Base-by-base conservation (phyloP, 148 eudicot genomes). In the Diospyros kaki region DNA sequence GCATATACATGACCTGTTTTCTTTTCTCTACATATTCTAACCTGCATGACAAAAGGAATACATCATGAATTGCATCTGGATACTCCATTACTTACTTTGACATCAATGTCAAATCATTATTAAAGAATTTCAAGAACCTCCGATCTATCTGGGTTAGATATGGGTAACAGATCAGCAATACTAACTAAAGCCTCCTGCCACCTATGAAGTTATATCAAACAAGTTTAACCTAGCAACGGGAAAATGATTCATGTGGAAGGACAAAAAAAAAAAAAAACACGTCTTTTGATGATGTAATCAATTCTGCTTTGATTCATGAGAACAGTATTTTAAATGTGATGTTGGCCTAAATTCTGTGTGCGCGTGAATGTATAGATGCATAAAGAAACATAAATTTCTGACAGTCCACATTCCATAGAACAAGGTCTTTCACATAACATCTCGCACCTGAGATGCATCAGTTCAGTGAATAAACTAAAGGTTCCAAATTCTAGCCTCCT, bases 1-100 rank as follows among this genome's bases (percentile, higher is more conserved):
- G 98, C 98, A 74, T 95, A 95, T 4, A 95, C 96, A 85, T 92
- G 91, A 64, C 87, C 80, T n/a, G 94, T 92, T 83, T 90, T 77
- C 85, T 94, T 94, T 78, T 94, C 98, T 80, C 87, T 82, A 79
- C 98, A 94, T 72, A 94, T 85, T 81, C 96, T 92, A 70, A 94
- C 98, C 98, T 94, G 87, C 72, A 77, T 45, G 68, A 66, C 18
- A 18, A 74, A 43, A 54, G 15, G 28, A 43, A 45, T 58, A 53
- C 52, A 56, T 64, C 63, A 9, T 52, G 54, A n/a, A 17, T 40
- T 56, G 48, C 48, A 46, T 18, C 28, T 12, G 43, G 28, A 28
- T 28, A 28, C 28, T 28, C 28, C 28, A 28, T 28, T 28, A 28
- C 28, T 28, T 28, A 28, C 28, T 28, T 28, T 28, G 28, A 28